Evolutionary conservation across 2,329 filamentous ascomycete genomes (phyloP).

Genomic region (Cladosporium cucumerinum): DNA sequence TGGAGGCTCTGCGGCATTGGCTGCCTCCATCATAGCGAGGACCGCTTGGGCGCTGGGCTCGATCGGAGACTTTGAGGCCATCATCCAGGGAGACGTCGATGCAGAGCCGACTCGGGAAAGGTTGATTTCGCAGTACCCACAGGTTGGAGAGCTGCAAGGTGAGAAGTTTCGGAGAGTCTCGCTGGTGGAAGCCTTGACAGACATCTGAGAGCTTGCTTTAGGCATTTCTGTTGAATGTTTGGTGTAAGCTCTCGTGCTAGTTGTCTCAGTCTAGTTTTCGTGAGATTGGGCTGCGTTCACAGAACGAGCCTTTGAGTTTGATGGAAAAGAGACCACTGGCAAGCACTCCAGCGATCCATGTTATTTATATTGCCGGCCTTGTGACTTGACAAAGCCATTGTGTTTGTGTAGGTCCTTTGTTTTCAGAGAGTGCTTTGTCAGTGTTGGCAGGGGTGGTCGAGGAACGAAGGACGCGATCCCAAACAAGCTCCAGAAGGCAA

Average conservation of each 20-base stretch:
- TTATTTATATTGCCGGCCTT: neutral
- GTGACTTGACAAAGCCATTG: neutral
- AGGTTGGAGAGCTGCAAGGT: neutral
- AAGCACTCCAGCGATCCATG: neutral
- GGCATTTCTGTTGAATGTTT: neutral
- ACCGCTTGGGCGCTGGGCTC: neutral
- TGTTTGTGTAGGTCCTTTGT: neutral
- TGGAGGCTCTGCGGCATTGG: neutral
- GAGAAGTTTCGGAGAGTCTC: neutral
- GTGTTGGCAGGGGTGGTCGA: neutral
- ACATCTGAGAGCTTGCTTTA: neutral
- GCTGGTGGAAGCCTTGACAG: neutral
- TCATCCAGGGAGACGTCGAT: neutral
- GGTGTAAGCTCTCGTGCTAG: neutral
- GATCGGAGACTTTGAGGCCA: neutral
- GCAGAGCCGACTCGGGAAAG: neutral
- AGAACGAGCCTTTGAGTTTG: neutral
- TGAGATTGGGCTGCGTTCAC: neutral
- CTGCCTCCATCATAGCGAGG: neutral
- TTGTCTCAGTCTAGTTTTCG: neutral
- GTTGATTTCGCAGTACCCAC: neutral
- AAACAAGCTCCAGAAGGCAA: neutral
- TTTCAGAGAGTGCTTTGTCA: neutral
- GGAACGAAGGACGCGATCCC: neutral
- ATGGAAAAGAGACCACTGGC: neutral